A percentile compares a stretch with the other conserved stretches of the same genome.
These are phyloP conservation scores for Themeda triandra DNA, from an alignment of 176 grass and related monocot genomes.

Conservation along the genomic window DNA sequence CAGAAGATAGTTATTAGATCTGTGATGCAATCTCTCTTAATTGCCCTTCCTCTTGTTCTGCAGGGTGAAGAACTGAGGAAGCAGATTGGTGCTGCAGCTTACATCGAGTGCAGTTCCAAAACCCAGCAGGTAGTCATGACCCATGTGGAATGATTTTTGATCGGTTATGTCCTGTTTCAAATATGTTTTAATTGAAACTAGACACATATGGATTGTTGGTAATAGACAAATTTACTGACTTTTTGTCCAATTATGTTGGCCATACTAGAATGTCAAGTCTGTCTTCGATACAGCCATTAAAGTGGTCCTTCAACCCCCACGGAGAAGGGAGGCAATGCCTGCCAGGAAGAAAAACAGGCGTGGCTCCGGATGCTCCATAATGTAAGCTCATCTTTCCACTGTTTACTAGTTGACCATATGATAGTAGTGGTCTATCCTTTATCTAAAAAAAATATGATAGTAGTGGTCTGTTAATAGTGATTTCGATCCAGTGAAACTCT, in stretches of 20 bases:
- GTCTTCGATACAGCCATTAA: slow-evolving; percentile 95
- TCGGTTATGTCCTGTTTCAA: neutral
- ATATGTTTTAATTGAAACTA: neutral
- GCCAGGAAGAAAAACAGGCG: slow-evolving; percentile 65
- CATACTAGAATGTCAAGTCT: slow-evolving; percentile 74
- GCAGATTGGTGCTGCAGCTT: slow-evolving; percentile 81
- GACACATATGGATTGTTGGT: neutral
- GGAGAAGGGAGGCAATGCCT: slow-evolving; percentile 53
- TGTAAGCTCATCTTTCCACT: slow-evolving; percentile 32
- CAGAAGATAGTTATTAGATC: neutral
- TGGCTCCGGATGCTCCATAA: slow-evolving; percentile 69
- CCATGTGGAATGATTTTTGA: neutral
- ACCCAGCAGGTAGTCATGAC: slow-evolving; percentile 60
- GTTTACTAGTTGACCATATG: neutral
- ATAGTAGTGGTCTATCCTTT: too few relatives aligned
- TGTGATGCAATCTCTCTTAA: neutral
- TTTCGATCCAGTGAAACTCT: neutral
- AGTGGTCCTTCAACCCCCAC: slow-evolving; percentile 89
- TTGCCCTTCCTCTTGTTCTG: neutral
- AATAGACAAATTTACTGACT: neutral
- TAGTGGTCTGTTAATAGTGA: neutral
- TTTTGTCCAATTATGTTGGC: neutral
- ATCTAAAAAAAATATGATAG: too few relatives aligned
- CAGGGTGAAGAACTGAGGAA: slow-evolving; percentile 90
- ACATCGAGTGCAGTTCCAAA: slow-evolving; percentile 88